Percentiles rank a stretch among this genome's conserved stretches.
phyloP scores from a whole-genome alignment of 2,329 filamentous ascomycete genomes.

The Trichoderma breve region DNA sequence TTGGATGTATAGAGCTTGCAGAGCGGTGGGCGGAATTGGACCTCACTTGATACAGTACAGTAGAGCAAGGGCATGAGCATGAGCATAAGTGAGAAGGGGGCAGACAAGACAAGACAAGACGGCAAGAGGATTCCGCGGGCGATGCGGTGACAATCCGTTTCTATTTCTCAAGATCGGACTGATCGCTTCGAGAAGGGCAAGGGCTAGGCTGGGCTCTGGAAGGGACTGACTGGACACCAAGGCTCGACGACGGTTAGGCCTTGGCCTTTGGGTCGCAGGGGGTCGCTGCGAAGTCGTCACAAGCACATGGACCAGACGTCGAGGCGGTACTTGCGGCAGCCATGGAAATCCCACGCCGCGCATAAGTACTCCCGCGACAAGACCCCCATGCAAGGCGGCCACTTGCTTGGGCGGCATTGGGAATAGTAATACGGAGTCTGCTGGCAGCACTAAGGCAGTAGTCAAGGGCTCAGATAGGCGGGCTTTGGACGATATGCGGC shows the following conservation, averaged over 20 bases:
- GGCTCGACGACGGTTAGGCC: neutral
- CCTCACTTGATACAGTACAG: neutral
- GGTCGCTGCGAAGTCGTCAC: conserved; percentile 1
- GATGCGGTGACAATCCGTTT: conserved; percentile 7
- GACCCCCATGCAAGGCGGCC: neutral
- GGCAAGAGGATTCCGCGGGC: conserved; percentile 8
- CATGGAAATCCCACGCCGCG: neutral
- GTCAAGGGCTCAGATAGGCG: conserved; percentile 16
- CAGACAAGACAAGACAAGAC: neutral
- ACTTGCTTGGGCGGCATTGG: conserved; percentile 13
- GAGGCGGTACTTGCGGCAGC: neutral
- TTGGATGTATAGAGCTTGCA: neutral
- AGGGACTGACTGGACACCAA: neutral
- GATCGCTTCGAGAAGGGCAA: neutral
- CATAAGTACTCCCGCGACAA: neutral
- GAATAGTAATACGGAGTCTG: conserved; percentile 11
- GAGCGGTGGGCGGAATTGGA: neutral
- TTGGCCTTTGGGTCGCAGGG: conserved; percentile 2
- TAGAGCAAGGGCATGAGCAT: neutral
- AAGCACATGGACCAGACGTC: neutral
- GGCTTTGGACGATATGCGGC: conserved; percentile 1
- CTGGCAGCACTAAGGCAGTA: conserved; percentile 10
- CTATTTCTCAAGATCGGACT: neutral
- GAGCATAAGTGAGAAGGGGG: neutral
- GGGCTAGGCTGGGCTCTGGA: conserved; percentile 1